A percentile compares a stretch with the other conserved stretches of the same genome.
Evolutionary conservation across 192 early-diverging fungal species (phyloP).

Genomic region (Pilaira anomala): DNA sequence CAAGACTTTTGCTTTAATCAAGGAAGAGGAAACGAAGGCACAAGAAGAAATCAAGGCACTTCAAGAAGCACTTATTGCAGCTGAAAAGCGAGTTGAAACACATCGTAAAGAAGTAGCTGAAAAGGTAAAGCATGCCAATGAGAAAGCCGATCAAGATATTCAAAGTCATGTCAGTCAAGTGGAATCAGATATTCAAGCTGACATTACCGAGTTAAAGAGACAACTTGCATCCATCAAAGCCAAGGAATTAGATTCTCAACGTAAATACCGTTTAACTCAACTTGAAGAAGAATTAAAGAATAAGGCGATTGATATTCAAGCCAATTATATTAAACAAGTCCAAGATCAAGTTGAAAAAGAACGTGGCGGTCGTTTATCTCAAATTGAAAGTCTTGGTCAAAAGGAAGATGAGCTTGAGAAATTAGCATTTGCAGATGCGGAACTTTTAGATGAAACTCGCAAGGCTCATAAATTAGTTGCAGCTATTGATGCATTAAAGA

Average conservation of each 20-base stretch:
- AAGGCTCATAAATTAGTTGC: slow-evolving; percentile 62
- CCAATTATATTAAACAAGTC: slow-evolving; percentile 71
- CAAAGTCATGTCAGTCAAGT: slow-evolving; percentile 46
- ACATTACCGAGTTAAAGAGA: slow-evolving; percentile 10
- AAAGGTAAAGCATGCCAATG: slow-evolving; percentile 47
- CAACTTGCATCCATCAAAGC: slow-evolving; percentile 1
- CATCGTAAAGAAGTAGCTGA: slow-evolving; percentile 55
- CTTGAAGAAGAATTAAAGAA: slow-evolving; percentile 56
- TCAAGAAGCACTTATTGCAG: background rate
- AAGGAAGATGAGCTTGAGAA: slow-evolving; percentile 70
- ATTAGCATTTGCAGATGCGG: slow-evolving; percentile 64
- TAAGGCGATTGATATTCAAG: slow-evolving; percentile 68
- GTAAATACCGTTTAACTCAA: slow-evolving; percentile 23
- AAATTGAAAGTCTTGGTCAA: slow-evolving; percentile 73
- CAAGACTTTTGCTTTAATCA: slow-evolving; percentile 46
- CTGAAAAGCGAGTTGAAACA: slow-evolving; percentile 42
- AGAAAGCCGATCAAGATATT: slow-evolving; percentile 42
- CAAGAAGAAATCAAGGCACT: slow-evolving; percentile 41
- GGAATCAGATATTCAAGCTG: slow-evolving; percentile 15
- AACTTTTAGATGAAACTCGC: slow-evolving; percentile 59
- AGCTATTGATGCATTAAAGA: slow-evolving; percentile 65
- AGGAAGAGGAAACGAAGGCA: slow-evolving; percentile 34
- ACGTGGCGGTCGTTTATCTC: slow-evolving; percentile 84
- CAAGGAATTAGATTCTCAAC: slow-evolving; percentile 21
- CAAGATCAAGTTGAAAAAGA: slow-evolving; percentile 81